Evolutionary conservation across 352 stramenopile genomes (phyloP).

Genomic region (Pythium brachiatum): DNA sequence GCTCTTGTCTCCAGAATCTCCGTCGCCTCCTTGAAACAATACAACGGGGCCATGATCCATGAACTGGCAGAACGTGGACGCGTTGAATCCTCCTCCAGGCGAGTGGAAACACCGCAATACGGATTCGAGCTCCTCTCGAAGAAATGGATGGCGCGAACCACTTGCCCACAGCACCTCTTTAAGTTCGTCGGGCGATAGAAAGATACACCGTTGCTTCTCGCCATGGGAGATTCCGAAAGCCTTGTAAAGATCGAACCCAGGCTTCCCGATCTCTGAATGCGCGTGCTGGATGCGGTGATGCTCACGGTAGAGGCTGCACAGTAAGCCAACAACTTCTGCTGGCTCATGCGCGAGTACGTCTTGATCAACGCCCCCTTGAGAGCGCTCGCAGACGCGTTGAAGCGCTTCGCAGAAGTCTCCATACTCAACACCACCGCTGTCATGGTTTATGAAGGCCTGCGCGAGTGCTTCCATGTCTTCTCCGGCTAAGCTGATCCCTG

Average conservation of each 20-base stretch:
- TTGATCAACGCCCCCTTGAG: slow-evolving; percentile 24
- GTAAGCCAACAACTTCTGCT: slow-evolving; percentile 46
- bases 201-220: slow-evolving; percentile 31
- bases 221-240: slow-evolving; percentile 46
- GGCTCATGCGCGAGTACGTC: slow-evolving; percentile 26
- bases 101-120: slow-evolving; percentile 57
- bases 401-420: slow-evolving; percentile 59
- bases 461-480: slow-evolving; percentile 42
- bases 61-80: slow-evolving; percentile 52
- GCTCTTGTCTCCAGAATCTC: not conserved
- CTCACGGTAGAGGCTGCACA: slow-evolving; percentile 46
- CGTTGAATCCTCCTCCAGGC: slow-evolving; percentile 42
- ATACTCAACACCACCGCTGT: slow-evolving; percentile 41
- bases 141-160: slow-evolving; percentile 59
- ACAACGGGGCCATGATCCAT: slow-evolving; percentile 46
- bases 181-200: slow-evolving; percentile 56
- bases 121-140: slow-evolving; percentile 61
- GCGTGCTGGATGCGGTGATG: slow-evolving; percentile 32
- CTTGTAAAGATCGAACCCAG: slow-evolving; percentile 41
- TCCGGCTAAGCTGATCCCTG: slow-evolving; percentile 45
- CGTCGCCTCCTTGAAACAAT: slow-evolving; percentile 38
- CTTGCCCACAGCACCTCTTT: slow-evolving; percentile 70
- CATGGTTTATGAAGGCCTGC: slow-evolving; percentile 38
- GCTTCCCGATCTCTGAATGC: slow-evolving; percentile 25
- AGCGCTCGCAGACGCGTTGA: slow-evolving; percentile 36